Evolutionary conservation across 371 early-diverging fungal genomes (phyloP), one percentile per base, ranked within the genome.

Genomic region (Umbelopsis sp.): DNA sequence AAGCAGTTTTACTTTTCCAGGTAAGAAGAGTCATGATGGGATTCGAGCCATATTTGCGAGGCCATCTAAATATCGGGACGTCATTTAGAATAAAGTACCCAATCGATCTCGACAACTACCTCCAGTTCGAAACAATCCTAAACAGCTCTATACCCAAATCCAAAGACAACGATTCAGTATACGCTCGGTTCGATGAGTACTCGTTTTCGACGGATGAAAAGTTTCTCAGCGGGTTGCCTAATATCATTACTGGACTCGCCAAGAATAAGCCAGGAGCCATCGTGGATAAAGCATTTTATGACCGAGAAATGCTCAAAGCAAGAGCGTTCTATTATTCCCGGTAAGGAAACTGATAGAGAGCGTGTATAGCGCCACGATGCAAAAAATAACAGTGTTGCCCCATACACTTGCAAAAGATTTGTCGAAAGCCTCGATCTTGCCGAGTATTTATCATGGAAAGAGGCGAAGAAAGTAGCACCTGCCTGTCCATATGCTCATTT

Each of bases 401-500:
- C 44, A 44, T 46, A 14, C 38, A 18, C 2, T n/a, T 6, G 44
- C 22, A 25, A 1, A 74, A 85, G 86, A 12, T 79, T 79, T 63
- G 69, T 87, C 10, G 82, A 83, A 53, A 66, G 72, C 29, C 71
- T 86, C n/a, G 77, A 86, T 65, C 57, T 87, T 41, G 66, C 50
- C 0, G 84, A 72, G 32, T 87, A 84, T 51, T 63, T 85, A 18
- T 38, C 44, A 37, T 85, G 84, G 85, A 80, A 80, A 44, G 67
- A 79, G 4, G 73, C 79, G 46, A 77, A 80, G 29, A 74, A 85
- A 24, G 70, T 79, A 45, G 68, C 73, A 12, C 78, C 86, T 10
- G 81, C 75, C 0, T 87, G 88, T 69, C 88, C 88, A n/a, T 87
- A 76, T 77, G 88, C 88, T 16, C 84, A 85, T 63, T 72, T 83